Base-by-base conservation (phyloP, 2,329 filamentous ascomycete genomes). In the Colletotrichum sp. region DNA sequence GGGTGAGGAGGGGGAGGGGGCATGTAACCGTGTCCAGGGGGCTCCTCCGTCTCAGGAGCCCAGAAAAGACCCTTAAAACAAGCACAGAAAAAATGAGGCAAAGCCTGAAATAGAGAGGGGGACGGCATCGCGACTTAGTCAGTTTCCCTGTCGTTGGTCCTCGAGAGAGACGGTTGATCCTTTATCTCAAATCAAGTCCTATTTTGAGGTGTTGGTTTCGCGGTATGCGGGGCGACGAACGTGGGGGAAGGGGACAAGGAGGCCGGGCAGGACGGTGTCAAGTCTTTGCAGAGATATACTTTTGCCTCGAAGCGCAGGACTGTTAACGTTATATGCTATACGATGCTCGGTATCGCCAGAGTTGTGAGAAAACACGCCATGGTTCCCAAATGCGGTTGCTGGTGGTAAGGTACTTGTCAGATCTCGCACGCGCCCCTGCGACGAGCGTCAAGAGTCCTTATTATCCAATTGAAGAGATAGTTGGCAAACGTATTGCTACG, bases 91-190 rank as follows among this genome's bases (percentile, higher is more conserved):
- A n/a, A 21, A 48, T 12, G 9, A 7, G 9, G 38, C 18, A 48
- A 48, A 9, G 16, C 24, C 32, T 61, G 62, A 65, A 65, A 71
- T 58, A 71, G 48, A 43, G 38, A 43, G 3, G 38, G 38, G 0
- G 24, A 55, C 2, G 21, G 16, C 5, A 32, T 59, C 38, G 62
- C 13, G 9, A 58, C 71, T 73, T 36, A 48, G n/a, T 48, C 71
- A 36, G 30, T 48, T 64, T 48, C 71, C 70, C 70, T 55, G 70
- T 36, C 21, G 64, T 52, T 18, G n/a, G 67, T 68, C 65, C 28
- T 61, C 7, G 13, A 56, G 13, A 26, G 2, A 16, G 24, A 30
- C 43, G 64, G 34, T 7, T 16, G 10, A 52, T 52, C 36, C 34
- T 16, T 9, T 24, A n/a, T 64, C 34, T 64, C 30, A 26, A 12